Evolutionary conservation across 768 basidiomycete genomes (phyloP).

Genomic region (Kwoniella newhampshirensis): DNA sequence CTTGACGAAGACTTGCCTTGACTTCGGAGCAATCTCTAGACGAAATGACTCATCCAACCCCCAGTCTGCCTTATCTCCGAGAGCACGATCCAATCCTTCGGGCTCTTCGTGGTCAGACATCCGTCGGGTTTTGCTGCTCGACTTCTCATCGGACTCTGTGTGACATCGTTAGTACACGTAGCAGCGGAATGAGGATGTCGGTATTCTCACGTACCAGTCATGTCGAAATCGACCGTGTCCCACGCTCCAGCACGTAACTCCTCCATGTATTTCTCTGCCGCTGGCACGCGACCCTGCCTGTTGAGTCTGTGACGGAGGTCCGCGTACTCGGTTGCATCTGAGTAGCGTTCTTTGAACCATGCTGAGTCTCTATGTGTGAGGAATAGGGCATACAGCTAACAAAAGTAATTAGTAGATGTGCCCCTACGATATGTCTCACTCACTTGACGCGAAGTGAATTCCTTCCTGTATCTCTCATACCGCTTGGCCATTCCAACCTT

Average conservation of each 20-base stretch:
- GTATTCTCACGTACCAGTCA: conserved; percentile 24
- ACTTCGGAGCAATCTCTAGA: conserved; percentile 38
- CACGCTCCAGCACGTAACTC: conserved; percentile 82
- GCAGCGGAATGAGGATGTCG: conserved; percentile 10
- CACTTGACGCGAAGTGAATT: conserved; percentile 83
- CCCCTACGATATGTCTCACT: conserved; percentile 47
- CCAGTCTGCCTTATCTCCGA: conserved; percentile 27
- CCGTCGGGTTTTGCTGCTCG: conserved; percentile 13
- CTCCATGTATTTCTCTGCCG: conserved; percentile 68
- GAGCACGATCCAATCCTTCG: conserved; percentile 36
- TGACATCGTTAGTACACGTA: too few species aligned
- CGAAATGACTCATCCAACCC: conserved; percentile 28
- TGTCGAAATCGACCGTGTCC: conserved; percentile 57
- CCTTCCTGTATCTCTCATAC: conserved; percentile 94
- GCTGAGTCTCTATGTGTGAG: conserved; percentile 92
- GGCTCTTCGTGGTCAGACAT: conserved; percentile 36
- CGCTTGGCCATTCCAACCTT: conserved; percentile 54
- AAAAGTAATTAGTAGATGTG: conserved; percentile 1
- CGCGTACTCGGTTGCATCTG: conserved; percentile 69
- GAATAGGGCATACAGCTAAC: conserved; percentile 90
- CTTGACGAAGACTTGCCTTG: conserved; percentile 77
- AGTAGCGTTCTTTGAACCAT: conserved; percentile 97
- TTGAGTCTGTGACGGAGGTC: conserved; percentile 73
- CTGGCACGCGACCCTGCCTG: conserved; percentile 79
- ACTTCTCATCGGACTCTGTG: conserved; percentile 76